Evolutionary conservation across 2,329 filamentous ascomycete genomes (phyloP).

Genomic region (Neopestalotiopsis rosae): DNA sequence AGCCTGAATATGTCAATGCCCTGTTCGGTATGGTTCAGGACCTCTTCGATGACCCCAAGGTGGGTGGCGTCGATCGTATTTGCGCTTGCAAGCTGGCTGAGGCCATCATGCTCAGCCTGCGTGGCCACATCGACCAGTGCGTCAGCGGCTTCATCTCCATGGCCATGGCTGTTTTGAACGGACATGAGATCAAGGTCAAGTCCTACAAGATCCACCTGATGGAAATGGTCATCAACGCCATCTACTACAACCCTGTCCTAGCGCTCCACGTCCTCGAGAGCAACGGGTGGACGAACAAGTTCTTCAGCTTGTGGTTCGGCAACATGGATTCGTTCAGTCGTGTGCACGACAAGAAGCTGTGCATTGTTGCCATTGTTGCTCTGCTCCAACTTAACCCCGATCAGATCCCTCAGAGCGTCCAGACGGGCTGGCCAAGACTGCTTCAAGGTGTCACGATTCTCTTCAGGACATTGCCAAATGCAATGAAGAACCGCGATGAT

Average conservation of each 20-base stretch:
- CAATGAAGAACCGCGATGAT: constrained; percentile 90
- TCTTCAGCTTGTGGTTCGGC: constrained; percentile 98
- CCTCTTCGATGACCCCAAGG: constrained; percentile 91
- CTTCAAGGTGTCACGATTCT: constrained; percentile 86
- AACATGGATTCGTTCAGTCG: constrained; percentile 92
- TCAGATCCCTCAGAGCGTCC: constrained; percentile 89
- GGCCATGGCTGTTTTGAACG: constrained; percentile 81
- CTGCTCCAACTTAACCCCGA: constrained; percentile 80
- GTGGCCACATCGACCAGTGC: constrained; percentile 85
- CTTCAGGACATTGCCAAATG: constrained; percentile 88
- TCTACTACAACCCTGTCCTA: constrained; percentile 94
- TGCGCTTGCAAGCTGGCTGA: constrained; percentile 98
- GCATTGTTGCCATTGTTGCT: constrained; percentile 89
- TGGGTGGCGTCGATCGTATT: constrained; percentile 91
- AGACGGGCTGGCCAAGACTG: constrained; percentile 92
- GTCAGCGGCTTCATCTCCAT: constrained; percentile 88
- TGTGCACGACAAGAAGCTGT: constrained; percentile 98
- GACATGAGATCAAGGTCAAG: constrained; percentile 83
- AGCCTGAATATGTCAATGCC: constrained; percentile 84
- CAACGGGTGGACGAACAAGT: constrained; percentile 96
- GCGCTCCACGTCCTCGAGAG: constrained; percentile 86
- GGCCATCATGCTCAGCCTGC: constrained; percentile 94
- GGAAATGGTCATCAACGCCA: constrained; percentile 98
- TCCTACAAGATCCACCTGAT: constrained; percentile 95
- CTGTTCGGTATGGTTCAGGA: constrained; percentile 93